Conservation (phyloP, 73 alveolate species). For the Paramecium tetraurelia region DNA sequence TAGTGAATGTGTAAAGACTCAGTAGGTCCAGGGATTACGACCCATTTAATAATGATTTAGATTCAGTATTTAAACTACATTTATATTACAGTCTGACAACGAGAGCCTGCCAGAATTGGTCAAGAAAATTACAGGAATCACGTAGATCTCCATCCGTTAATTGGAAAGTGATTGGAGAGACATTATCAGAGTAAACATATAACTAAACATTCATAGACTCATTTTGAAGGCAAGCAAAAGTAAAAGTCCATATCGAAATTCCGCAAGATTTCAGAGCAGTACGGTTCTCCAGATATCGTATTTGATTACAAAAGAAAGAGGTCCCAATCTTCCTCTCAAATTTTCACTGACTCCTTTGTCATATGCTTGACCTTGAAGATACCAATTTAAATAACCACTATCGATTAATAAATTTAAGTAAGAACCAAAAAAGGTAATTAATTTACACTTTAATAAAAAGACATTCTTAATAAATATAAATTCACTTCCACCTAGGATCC, state of each 20-base stretch:
- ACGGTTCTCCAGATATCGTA: not conserved
- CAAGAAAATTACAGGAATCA: not conserved
- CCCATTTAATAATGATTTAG: not conserved
- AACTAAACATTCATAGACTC: not conserved
- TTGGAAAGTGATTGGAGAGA: conserved; percentile 38
- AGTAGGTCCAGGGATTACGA: not conserved
- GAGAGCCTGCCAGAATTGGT: not conserved
- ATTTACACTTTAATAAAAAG: not conserved
- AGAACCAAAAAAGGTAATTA: not conserved
- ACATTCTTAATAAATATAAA: not conserved
- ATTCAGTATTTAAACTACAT: not conserved
- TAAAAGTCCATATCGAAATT: not conserved
- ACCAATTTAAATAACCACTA: conserved; percentile 2
- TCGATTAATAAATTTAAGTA: not conserved
- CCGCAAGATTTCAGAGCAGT: not conserved
- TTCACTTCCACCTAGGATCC: conserved; percentile 2
- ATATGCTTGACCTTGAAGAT: not conserved
- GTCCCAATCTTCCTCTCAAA: not conserved
- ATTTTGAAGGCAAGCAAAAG: not conserved
- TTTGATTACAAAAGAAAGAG: conserved; percentile 24
- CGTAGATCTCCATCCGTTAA: not conserved
- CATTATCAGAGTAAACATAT: not conserved
- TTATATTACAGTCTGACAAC: not conserved
- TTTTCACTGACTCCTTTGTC: not conserved
- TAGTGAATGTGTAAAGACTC: not conserved